Evolutionary conservation across 208 protist species (phyloP).

Genomic region (Angomonas deanei): DNA sequence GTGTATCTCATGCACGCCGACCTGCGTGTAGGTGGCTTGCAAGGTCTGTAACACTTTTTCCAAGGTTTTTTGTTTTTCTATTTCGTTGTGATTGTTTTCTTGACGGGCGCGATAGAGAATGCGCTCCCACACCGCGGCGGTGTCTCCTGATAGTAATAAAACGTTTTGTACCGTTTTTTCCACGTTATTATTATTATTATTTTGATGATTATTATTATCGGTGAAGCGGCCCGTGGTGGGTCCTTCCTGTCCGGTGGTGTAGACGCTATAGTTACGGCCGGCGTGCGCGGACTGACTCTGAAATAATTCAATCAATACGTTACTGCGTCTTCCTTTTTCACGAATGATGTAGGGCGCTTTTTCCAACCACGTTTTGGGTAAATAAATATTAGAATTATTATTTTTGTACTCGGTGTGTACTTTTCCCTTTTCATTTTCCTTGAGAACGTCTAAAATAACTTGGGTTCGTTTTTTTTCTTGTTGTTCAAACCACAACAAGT

Average conservation of each 20-base stretch:
- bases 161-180: background rate
- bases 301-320: background rate
- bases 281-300: background rate
- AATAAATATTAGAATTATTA: too few relatives aligned
- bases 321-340: background rate
- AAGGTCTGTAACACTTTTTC: constrained; percentile 43
- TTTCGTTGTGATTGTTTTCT: too few relatives aligned
- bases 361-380: background rate
- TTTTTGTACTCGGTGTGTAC: too few relatives aligned
- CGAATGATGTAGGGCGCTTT: background rate
- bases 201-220: background rate
- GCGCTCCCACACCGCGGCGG: background rate
- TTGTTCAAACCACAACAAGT: background rate
- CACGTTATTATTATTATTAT: background rate
- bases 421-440: too few relatives aligned
- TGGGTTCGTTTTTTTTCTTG: background rate
- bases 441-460: background rate
- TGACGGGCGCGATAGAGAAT: too few relatives aligned
- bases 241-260: background rate
- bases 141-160: background rate
- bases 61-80: constrained; percentile 3
- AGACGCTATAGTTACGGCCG: background rate
- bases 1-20: constrained; percentile 48
- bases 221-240: background rate
- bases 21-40: constrained; percentile 45